Percentiles rank a stretch among this genome's conserved stretches.
Evolutionary conservation across 1,284 basidiomycete species (phyloP).

Genomic region (Austropuccinia psidii): DNA sequence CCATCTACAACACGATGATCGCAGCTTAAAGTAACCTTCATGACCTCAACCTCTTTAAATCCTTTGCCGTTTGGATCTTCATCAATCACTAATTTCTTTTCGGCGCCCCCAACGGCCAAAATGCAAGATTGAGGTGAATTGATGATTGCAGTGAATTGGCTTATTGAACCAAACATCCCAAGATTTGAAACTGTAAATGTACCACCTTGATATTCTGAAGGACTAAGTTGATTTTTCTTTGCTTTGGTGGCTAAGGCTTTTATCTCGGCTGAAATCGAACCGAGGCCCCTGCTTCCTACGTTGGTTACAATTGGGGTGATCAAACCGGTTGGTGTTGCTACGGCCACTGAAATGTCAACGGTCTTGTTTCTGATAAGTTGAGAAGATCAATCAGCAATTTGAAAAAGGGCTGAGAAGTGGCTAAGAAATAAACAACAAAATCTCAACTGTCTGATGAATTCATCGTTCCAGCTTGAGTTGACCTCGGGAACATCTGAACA

Average conservation of each 20-base stretch:
- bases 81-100: conserved; percentile 75
- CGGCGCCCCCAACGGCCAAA: conserved; percentile 85
- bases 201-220: conserved; percentile 93
- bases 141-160: conserved; percentile 98
- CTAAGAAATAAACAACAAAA: no score
- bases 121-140: conserved; percentile 98
- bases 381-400: not conserved
- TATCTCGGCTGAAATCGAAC: conserved; percentile 81
- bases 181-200: conserved; percentile 99
- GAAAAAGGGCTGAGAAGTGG: not conserved
- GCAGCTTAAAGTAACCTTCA: conserved; percentile 92
- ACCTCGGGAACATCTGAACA: conserved; percentile 92
- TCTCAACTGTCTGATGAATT: conserved; percentile 82
- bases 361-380: conserved; percentile 68
- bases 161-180: conserved; percentile 78
- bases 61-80: conserved; percentile 74
- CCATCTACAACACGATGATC: conserved; percentile 68
- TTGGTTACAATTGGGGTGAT: conserved; percentile 98
- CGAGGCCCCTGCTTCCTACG: conserved; percentile 81
- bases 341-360: conserved; percentile 93
- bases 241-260: conserved; percentile 91
- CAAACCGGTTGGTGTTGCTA: conserved; percentile 88
- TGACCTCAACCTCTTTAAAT: conserved; percentile 80
- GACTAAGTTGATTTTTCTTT: conserved; percentile 89
- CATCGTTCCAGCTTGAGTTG: conserved; percentile 96